These are phyloP conservation scores for Zymoseptoria ardabiliae DNA, from an alignment of 2,329 filamentous ascomycete species.

Conservation along the genomic window DNA sequence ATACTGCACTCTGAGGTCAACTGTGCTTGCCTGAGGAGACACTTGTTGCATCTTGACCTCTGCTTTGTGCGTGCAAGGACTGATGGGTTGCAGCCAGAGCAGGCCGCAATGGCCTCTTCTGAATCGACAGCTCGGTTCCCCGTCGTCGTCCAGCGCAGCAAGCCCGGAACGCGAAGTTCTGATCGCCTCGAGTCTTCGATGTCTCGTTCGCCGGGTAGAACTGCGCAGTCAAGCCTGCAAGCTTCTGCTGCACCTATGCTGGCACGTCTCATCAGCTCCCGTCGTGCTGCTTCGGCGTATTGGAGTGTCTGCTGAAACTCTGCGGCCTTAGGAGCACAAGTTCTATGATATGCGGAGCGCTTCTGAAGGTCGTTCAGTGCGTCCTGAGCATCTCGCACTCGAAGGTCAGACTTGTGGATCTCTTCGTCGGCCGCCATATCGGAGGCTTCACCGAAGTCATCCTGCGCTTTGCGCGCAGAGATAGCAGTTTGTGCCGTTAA, in stretches of 20 bases:
- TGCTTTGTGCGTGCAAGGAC: slow-evolving; percentile 1
- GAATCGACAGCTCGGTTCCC: neutral
- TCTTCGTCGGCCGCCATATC: slow-evolving; percentile 1
- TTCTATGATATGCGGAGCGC: slow-evolving; percentile 4
- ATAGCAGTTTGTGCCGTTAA: slow-evolving; percentile 5
- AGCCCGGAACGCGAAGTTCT: slow-evolving; percentile 36
- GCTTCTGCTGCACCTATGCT: neutral
- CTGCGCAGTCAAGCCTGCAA: slow-evolving; percentile 27
- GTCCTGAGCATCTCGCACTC: slow-evolving; percentile 7
- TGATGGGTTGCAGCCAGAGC: slow-evolving; percentile 4
- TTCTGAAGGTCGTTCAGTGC: slow-evolving; percentile 9
- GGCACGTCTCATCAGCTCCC: slow-evolving; percentile 9
- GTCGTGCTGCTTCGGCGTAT: slow-evolving; percentile 19
- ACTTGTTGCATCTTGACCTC: slow-evolving; percentile 5
- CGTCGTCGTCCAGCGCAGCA: slow-evolving; percentile 18
- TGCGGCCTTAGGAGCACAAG: slow-evolving; percentile 6
- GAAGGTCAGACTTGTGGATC: neutral
- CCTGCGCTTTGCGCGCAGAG: neutral
- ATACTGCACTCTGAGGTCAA: slow-evolving; percentile 10
- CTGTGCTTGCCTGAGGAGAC: slow-evolving; percentile 7
- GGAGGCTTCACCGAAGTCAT: neutral
- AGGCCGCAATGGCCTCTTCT: slow-evolving; percentile 2
- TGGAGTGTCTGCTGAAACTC: slow-evolving; percentile 29
- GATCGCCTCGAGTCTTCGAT: slow-evolving; percentile 34
- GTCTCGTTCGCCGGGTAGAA: slow-evolving; percentile 27